Conservation (phyloP, 176 grass and related monocot species). For the Luzula sylvatica region DNA sequence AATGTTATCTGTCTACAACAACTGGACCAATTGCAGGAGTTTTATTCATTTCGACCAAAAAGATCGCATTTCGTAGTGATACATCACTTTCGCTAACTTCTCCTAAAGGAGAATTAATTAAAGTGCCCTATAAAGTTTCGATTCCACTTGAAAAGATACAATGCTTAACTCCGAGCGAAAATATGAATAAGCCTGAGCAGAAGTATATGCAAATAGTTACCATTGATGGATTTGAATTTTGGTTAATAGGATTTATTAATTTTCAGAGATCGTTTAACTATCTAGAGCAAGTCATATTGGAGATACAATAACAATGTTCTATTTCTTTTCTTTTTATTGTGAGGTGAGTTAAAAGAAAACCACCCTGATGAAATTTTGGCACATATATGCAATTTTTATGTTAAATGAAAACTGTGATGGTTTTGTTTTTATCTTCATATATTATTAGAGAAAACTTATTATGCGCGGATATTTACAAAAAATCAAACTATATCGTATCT, state of each 20-base stretch:
- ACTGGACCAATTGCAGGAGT: constrained; percentile 67
- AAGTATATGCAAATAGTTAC: constrained; percentile 69
- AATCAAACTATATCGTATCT: too few relatives aligned
- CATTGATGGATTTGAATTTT: constrained; percentile 79
- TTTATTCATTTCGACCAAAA: constrained; percentile 67
- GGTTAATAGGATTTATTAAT: constrained; percentile 78
- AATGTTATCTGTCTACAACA: constrained; percentile 82
- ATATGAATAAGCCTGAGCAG: constrained; percentile 60
- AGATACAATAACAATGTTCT: constrained; percentile 25
- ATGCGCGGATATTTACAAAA: too few relatives aligned
- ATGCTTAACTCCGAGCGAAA: constrained; percentile 35
- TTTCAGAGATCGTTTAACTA: constrained; percentile 43
- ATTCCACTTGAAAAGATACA: constrained; percentile 57
- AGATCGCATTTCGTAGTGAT: constrained; percentile 59
- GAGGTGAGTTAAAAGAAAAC: too few relatives aligned
- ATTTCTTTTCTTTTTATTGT: constrained; percentile 7
- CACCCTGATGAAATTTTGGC: too few relatives aligned
- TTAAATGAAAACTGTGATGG: too few relatives aligned
- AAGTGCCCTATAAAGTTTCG: constrained; percentile 56
- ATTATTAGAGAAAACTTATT: too few relatives aligned
- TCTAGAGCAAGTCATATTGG: constrained; percentile 45
- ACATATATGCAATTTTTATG: too few relatives aligned
- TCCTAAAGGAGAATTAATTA: constrained; percentile 15
- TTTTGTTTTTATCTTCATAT: too few relatives aligned
- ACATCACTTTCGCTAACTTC: constrained; percentile 32